Conservation (phyloP, 192 early-diverging fungal genomes). For the Coemansia sp. region DNA sequence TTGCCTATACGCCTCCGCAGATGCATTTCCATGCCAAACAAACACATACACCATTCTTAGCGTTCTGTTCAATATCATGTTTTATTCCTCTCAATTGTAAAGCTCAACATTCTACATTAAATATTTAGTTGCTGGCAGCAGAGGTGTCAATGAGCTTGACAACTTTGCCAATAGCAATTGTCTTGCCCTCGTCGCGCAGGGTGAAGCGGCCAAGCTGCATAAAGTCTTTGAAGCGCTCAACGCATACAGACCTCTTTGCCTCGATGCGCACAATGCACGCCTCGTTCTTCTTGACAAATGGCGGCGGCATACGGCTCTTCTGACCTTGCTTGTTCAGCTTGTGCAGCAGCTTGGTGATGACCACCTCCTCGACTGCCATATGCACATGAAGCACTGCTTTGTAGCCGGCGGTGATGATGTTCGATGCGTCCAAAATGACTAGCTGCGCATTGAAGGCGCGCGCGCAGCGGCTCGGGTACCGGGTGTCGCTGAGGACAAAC, state of each 20-base stretch:
- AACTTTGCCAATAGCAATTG: constrained; percentile 89
- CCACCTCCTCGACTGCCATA: constrained; percentile 84
- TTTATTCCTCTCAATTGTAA: no score
- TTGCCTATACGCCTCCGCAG: no score
- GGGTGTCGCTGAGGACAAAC: constrained; percentile 80
- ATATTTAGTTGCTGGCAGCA: constrained; percentile 11
- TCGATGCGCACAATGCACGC: constrained; percentile 85
- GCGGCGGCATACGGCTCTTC: constrained; percentile 83
- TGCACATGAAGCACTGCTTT: constrained; percentile 92
- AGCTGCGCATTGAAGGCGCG: constrained; percentile 84
- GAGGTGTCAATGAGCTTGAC: constrained; percentile 64
- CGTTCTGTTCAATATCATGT: no score
- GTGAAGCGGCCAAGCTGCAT: constrained; percentile 96
- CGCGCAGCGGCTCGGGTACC: constrained; percentile 76
- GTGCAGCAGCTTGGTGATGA: constrained; percentile 78
- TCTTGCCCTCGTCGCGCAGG: constrained; percentile 92
- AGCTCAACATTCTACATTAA: no score
- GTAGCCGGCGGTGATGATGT: constrained; percentile 96
- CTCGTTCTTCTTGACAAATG: constrained; percentile 93
- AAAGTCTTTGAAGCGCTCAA: constrained; percentile 84
- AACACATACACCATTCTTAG: no score
- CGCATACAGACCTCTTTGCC: constrained; percentile 70
- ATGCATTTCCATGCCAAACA: background rate
- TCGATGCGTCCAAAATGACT: constrained; percentile 89
- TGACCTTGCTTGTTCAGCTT: constrained; percentile 90